Evolutionary conservation across 23 red algal genomes (phyloP), one percentile per base, ranked within the genome.

Genomic region (Gracilaria gracilis): DNA sequence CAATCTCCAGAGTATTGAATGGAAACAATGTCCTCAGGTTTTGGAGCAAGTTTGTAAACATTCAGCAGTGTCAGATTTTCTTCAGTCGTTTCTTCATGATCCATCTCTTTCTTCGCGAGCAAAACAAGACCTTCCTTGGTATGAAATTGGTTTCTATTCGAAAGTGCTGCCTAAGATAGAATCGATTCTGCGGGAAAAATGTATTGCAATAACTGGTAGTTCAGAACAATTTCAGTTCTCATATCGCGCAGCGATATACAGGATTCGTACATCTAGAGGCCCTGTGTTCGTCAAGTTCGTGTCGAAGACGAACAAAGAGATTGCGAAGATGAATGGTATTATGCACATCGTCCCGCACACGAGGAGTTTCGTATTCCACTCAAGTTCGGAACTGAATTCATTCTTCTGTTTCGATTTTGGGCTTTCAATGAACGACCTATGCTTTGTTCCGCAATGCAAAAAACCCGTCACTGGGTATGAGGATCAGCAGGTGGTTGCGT

Each of bases 351-450:
- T 67, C n/a, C 61, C 61, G 61, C 61, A 17, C 8, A 67, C 61
- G 8, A 17, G 9, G 61, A 33, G 8, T 12, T 67, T 67, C 61
- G 61, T 67, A 67, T 67, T 67, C 61, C 61, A 25, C 61, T 67
- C 61, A 17, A 17, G 61, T 25, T 67, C 24, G 61, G 61, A 67
- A 67, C 11, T 67, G n/a, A 67, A 25, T 25, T 67, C n/a, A 12
- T 67, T 67, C n/a, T 67, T 67, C 61, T 67, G 9, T 25, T 67
- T 67, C 61, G 61, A 67, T n/a, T 67, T 67, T 67, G 61, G 61
- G 61, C 61, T 67, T 67, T 67, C 61, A 29, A 67, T 67, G 61
- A 25, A 67, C 61, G 61, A 12, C n/a, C 61, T 67, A 9, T 67
- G 61, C n/a, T 67, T 67, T 67, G 61, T 67, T 67, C 61, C 29